phyloP scores from a whole-genome alignment of 306 rosid species.

The Cucumis cinereus region DNA sequence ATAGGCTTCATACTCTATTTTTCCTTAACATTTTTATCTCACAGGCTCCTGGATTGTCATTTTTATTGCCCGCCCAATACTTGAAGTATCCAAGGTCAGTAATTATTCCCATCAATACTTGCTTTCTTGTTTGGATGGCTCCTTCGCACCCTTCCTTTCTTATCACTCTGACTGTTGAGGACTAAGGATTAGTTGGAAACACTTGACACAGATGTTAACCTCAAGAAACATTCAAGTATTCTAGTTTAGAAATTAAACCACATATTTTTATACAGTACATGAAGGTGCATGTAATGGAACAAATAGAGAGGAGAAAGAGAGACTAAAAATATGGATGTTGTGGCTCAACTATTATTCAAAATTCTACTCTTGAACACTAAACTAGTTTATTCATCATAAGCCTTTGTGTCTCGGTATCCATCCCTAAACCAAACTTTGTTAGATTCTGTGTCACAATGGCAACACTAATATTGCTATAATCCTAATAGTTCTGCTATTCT shows the following conservation, averaged over 20 bases:
- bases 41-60: constrained; percentile 93
- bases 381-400: background rate
- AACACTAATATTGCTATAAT: background rate
- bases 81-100: constrained; percentile 69
- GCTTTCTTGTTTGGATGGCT: background rate
- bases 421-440: background rate
- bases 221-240: background rate
- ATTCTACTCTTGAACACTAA: background rate
- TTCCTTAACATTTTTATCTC: background rate
- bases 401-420: background rate
- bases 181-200: background rate
- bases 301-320: background rate
- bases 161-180: background rate
- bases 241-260: background rate
- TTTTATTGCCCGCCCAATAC: constrained; percentile 68
- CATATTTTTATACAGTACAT: background rate
- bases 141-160: background rate
- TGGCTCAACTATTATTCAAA: background rate
- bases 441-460: background rate
- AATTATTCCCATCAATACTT: background rate
- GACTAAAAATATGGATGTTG: background rate
- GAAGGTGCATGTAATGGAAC: background rate
- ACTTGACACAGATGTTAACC: background rate
- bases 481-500: background rate
- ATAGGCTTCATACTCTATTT: background rate